phyloP scores from a whole-genome alignment of 352 stramenopile species.

The Phytophthora sp. region DNA sequence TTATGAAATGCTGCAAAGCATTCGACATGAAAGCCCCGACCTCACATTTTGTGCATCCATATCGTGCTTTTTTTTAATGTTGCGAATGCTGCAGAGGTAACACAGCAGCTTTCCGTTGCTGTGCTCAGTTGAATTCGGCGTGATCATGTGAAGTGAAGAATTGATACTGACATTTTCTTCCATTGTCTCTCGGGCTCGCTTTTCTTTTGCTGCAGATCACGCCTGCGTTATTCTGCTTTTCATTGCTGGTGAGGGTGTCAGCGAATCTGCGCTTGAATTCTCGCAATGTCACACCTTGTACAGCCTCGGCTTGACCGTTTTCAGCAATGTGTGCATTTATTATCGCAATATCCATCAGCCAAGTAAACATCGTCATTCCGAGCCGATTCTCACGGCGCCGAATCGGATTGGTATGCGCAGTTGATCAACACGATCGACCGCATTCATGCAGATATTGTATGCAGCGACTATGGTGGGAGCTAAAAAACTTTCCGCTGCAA shows the following conservation, averaged over 20 bases:
- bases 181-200: background rate
- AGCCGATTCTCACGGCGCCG: constrained; percentile 14
- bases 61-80: constrained; percentile 15
- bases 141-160: constrained; percentile 17
- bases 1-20: constrained; percentile 20
- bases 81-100: constrained; percentile 11
- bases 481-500: constrained; percentile 16
- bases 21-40: constrained; percentile 16
- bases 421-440: constrained; percentile 23
- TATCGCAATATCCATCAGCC: constrained; percentile 19
- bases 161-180: constrained; percentile 9
- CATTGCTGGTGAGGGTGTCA: background rate
- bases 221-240: constrained; percentile 2
- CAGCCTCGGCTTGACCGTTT: background rate
- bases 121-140: constrained; percentile 3
- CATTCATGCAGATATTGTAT: constrained; percentile 18
- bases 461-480: constrained; percentile 3
- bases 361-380: constrained; percentile 18
- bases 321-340: constrained; percentile 17
- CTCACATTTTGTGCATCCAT: constrained; percentile 21
- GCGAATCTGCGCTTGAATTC: constrained; percentile 4
- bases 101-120: constrained; percentile 16
- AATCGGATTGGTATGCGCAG: constrained; percentile 17
- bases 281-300: background rate
- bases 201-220: constrained; percentile 9